These are phyloP conservation scores for Candida glaebosa DNA, from an alignment of 805 yeast genomes.

Conservation along the genomic window DNA sequence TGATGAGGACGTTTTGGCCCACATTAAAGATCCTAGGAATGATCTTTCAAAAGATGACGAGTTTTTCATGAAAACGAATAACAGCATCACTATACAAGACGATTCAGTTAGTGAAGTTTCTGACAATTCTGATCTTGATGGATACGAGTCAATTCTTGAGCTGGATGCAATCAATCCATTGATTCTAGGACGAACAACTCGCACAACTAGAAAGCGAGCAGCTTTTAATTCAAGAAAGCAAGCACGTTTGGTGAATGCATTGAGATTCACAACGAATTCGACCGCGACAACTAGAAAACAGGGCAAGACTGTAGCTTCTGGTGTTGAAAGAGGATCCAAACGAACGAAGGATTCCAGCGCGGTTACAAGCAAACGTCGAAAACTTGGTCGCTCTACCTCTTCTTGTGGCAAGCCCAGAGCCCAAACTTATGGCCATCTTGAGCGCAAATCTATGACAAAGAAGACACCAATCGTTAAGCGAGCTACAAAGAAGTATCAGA, in stretches of 20 bases:
- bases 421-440: not conserved
- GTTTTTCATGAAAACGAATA: no score
- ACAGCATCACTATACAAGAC: not conserved
- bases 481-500: not conserved
- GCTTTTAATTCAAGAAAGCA: not conserved
- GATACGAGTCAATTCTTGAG: not conserved
- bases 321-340: no score
- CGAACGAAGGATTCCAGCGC: not conserved
- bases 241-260: not conserved
- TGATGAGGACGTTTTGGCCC: not conserved
- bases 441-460: not conserved
- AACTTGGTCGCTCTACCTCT: not conserved
- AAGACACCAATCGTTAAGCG: not conserved
- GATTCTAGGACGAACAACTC: not conserved
- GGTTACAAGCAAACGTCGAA: not conserved
- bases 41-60: no score
- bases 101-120: not conserved
- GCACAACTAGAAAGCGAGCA: not conserved
- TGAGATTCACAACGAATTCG: not conserved
- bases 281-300: no score
- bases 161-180: not conserved
- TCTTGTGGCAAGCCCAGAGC: not conserved
- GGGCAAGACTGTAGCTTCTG: no score
- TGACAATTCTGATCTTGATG: slow-evolving; percentile 1
- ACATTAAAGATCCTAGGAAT: not conserved